Evolutionary conservation across 192 early-diverging fungal genomes (phyloP), one percentile per base, ranked within the genome.

Genomic region (Kickxella alabastrina): DNA sequence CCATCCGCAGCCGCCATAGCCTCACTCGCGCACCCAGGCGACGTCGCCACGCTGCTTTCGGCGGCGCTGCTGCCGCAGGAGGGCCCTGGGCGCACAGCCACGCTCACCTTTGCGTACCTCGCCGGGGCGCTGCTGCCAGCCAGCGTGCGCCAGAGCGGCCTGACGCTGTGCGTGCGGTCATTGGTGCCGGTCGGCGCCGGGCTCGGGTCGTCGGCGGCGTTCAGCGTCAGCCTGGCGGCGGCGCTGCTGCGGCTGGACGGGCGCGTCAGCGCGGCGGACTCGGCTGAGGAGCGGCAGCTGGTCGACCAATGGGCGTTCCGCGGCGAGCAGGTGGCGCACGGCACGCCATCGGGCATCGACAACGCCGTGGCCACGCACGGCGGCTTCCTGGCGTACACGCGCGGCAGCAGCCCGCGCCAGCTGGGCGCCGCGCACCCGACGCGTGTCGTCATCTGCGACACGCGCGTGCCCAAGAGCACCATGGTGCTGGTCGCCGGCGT

Each of bases 181-280:
- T 67, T 73, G 38, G 51, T 99, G 13, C 97, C 97, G 0, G 86
- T 97, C 15, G 93, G 94, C 7, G 84, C 94, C 6, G 97, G 97
- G 2, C 79, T 99, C 12, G 97, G 97, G 0, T 93, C 91, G 3
- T 97, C 95, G n/a, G 97, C 97, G 1, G 82, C 92, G 10, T 97
- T 85, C 66, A 84, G 85, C 45, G 93, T 94, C 10, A 79, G 69
- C 8, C 43, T 97, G 23, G 78, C 93, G 8, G 80, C 92, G 0
- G 85, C 87, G 13, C 61, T 99, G 35, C 79, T 96, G 26, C 53
- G 77, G 24, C 58, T 73, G n/a, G 56, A 64, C 45, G 83, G 79
- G 8, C 41, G 36, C 9, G 37, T 79, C 15, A 37, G 32, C 27
- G 19, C 52, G 54, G 50, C 54, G 28, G 43, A 23, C 49, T 14